Evolutionary conservation across 495 filamentous ascomycete species (phyloP).

Genomic region (Trichoderma asperelloides): DNA sequence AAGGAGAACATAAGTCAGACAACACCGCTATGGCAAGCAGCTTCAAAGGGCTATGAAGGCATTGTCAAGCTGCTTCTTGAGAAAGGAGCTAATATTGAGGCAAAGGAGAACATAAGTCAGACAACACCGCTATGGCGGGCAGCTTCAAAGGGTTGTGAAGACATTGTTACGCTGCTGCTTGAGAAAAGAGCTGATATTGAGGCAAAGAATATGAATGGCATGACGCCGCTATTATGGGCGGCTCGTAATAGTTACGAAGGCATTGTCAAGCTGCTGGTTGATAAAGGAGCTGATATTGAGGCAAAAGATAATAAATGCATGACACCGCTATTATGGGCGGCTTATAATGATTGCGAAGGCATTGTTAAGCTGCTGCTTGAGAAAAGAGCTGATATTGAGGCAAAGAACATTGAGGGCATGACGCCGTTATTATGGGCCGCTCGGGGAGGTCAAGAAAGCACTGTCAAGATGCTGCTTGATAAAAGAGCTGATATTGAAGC

Average conservation of each 20-base stretch:
- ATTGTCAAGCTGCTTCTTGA: neutral
- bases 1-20: neutral
- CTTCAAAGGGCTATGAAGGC: neutral
- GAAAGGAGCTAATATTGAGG: neutral
- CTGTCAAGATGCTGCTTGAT: neutral
- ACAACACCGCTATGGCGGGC: neutral
- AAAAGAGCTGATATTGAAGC: no score
- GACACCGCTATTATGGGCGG: neutral
- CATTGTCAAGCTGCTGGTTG: neutral
- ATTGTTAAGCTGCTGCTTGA: neutral
- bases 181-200: neutral
- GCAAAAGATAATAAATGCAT: no score
- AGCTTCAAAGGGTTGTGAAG: neutral
- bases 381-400: neutral
- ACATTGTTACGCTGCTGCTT: neutral
- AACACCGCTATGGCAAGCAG: neutral
- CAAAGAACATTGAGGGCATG: neutral
- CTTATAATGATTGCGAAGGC: neutral
- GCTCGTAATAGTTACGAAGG: neutral
- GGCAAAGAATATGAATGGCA: neutral
- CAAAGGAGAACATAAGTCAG: neutral
- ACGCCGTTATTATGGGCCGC: slow-evolving; percentile 1
- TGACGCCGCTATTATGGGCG: slow-evolving; percentile 1
- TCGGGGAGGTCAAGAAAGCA: neutral
- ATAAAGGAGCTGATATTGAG: no score